Percentiles rank a stretch among this genome's conserved stretches.
phyloP scores from a whole-genome alignment of 495 filamentous ascomycete genomes.

The Penicillium dipodomyicola region DNA sequence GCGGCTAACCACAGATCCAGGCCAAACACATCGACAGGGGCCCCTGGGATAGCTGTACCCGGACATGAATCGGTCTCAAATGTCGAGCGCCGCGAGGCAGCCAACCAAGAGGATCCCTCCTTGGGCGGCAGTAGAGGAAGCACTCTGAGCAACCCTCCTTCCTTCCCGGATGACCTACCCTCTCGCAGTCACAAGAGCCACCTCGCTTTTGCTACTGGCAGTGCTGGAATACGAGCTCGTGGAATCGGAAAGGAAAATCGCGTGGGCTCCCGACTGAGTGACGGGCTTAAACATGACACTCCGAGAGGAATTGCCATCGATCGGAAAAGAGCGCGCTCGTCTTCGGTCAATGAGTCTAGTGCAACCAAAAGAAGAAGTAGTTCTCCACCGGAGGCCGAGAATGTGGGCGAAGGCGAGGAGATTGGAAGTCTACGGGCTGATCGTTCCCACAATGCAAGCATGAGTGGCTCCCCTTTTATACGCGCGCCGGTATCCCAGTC shows the following conservation, averaged over 20 bases:
- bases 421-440: constrained; percentile 24
- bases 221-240: constrained; percentile 14
- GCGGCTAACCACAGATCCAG: constrained; percentile 29
- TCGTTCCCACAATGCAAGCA: constrained; percentile 38
- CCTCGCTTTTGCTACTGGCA: constrained; percentile 8
- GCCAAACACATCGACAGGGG: constrained; percentile 37
- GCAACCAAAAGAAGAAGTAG: constrained; percentile 24
- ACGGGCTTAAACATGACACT: constrained; percentile 13
- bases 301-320: constrained; percentile 5
- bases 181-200: constrained; percentile 16
- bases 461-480: constrained; percentile 45
- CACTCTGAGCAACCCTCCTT: constrained; percentile 16
- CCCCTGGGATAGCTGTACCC: constrained; percentile 45
- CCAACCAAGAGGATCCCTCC: constrained; percentile 25
- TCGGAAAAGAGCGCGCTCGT: constrained; percentile 31
- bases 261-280: constrained; percentile 12
- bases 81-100: constrained; percentile 29
- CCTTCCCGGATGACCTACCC: constrained; percentile 17
- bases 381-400: constrained; percentile 20
- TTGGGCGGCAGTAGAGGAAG: constrained; percentile 30
- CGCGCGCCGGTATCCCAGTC: constrained; percentile 33
- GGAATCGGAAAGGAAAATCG: constrained; percentile 13
- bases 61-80: constrained; percentile 36
- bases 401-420: constrained; percentile 18
- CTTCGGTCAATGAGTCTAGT: constrained; percentile 18